Base-by-base conservation (phyloP, 495 filamentous ascomycete genomes). In the Lindgomyces ingoldianus region DNA sequence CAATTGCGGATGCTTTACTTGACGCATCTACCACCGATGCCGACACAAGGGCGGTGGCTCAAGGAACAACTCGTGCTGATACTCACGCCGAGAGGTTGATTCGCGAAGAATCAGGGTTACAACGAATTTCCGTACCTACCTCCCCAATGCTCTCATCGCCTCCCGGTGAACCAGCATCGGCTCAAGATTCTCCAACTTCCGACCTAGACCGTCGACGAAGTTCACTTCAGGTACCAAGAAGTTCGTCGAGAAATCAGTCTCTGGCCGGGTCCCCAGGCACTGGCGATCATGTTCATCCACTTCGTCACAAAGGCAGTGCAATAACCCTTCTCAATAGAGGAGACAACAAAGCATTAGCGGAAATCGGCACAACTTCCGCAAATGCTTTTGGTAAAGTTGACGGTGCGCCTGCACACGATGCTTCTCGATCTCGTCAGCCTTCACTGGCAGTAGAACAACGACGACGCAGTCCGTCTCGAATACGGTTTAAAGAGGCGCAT, bases 11-110 rank as follows among this genome's bases (percentile, higher is more conserved):
- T 74, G 93, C 94, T 8, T 78, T 99, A 4, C 80, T 95, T 9
- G 95, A 99, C 75, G 94, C 95, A 16, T 95, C 92, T 1, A 91
- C 89, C 72, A 90, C 90, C 1, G 91, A 94, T 64, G 89, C 96
- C 70, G 85, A 87, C 62, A 78, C 84, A n/a, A n/a, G n/a, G 0
- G 68, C 85, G 3, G 76, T 77, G n/a, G 79, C 81, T 65, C 81
- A 84, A 71, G 78, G 86, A 67, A 79, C 82, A 70, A 81, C 81
- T 52, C 83, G 53, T 62, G 81, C 66, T 81, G 80, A 74, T 80
- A 67, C 73, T 57, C 63, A 65, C 39, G 44, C 80, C 78, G 76
- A 84, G 71, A 72, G 78, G 75, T 65, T 39, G 60, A 71, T 26
- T 41, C 50, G 46, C 29, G 53, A 51, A 9, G 66, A 59, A 39